These are phyloP conservation scores for Trichoderma cornu-damae DNA, from an alignment of 2,329 filamentous ascomycete species.

Conservation along the genomic window DNA sequence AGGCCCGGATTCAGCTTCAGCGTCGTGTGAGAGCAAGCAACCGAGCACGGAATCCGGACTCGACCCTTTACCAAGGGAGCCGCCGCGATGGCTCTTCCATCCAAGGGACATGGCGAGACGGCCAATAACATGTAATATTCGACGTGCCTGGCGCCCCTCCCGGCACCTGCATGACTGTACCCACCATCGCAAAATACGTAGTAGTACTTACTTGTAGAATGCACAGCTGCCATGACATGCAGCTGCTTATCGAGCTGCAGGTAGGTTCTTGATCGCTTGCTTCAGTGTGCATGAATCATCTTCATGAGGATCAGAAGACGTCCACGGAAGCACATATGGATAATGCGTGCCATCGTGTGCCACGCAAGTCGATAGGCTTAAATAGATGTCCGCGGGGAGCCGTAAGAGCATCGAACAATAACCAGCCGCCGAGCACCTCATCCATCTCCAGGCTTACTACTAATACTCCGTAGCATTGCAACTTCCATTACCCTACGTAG, in stretches of 20 bases:
- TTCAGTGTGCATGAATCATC: not conserved
- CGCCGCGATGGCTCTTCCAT: not conserved
- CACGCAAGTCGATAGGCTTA: not conserved
- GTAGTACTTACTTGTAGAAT: too few relatives aligned
- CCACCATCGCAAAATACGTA: not conserved
- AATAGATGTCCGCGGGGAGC: not conserved
- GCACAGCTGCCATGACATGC: not conserved
- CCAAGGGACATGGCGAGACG: not conserved
- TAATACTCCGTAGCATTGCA: too few relatives aligned
- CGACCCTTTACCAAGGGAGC: not conserved
- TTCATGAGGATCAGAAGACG: not conserved
- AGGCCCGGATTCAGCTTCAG: not conserved
- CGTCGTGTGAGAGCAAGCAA: not conserved
- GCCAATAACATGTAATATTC: not conserved
- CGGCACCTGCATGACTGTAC: constrained; percentile 2
- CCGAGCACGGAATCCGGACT: not conserved
- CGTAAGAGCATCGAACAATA: not conserved
- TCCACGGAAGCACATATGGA: too few relatives aligned
- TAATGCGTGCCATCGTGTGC: not conserved
- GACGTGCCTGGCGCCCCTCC: not conserved
- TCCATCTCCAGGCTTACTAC: not conserved
- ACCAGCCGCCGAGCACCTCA: not conserved
- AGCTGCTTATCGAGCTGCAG: not conserved
- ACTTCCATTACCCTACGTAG: not conserved
- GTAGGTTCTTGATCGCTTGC: not conserved